Evolutionary conservation across 352 stramenopile genomes (phyloP).

Genomic region (Phytopythium vexans): DNA sequence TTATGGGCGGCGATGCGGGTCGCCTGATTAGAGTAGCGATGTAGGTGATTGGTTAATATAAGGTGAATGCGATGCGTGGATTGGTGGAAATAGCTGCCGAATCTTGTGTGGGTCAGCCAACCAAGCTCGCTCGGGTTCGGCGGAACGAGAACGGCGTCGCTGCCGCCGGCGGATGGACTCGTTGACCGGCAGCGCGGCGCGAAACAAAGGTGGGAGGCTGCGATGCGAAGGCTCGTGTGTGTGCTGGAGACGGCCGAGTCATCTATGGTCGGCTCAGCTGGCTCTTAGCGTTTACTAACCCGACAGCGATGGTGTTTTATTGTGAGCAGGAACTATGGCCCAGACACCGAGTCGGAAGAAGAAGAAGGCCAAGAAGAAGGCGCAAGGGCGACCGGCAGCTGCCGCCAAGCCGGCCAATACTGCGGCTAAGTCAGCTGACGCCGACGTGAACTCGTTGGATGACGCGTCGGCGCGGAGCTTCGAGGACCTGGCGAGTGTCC

Average conservation of each 20-base stretch:
- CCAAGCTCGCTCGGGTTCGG: background rate
- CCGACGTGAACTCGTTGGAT: constrained; percentile 16
- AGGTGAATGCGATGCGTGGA: background rate
- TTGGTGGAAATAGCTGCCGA: background rate
- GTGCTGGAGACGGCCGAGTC: no score
- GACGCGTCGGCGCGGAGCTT: constrained; percentile 17
- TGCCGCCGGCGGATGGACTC: no score
- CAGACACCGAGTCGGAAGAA: constrained; percentile 18
- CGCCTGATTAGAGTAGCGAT: background rate
- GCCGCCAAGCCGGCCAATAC: background rate
- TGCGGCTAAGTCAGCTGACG: background rate
- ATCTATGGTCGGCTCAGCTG: no score
- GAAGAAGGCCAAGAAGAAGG: constrained; percentile 7
- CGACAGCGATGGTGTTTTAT: no score
- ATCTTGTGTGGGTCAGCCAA: constrained; percentile 2
- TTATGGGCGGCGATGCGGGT: background rate
- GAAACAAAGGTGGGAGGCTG: no score
- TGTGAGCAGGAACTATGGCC: background rate
- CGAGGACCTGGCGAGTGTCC: constrained; percentile 6
- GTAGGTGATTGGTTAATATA: background rate
- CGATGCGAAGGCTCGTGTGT: no score
- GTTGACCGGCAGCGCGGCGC: no score
- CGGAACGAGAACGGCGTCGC: no score
- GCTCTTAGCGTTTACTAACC: no score
- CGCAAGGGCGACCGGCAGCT: background rate